Base-by-base conservation (phyloP, 2,329 filamentous ascomycete genomes). In the Aspergillus eucalypticola region DNA sequence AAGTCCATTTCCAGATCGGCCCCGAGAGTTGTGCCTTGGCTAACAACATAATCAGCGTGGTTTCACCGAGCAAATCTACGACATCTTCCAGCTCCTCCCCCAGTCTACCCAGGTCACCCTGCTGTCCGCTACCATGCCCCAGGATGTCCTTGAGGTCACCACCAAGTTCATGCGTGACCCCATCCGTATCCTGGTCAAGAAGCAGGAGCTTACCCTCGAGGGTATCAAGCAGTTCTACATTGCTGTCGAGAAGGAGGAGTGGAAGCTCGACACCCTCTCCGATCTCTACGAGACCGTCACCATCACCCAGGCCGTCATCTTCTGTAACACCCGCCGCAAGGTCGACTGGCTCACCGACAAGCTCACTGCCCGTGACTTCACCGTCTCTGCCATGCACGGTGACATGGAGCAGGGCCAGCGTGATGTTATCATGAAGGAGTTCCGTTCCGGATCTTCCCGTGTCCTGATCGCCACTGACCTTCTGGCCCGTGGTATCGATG, bases 191-290 rank as follows among this genome's bases (percentile, higher is more conserved):
- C 87, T 99, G 72, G 95, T 99, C 82, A 99, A 99, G 90, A 96
- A 96, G 88, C 94, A 96, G 77, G 95, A 99, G 81, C 89, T 99
- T 81, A 99, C 95, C 76, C 92, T 99, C 62, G 95, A 99, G 84
- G 95, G 95, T 91, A 96, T 99, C 78, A 99, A 99, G 88, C 95
- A 99, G 81, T 99, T 97, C 85, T 99, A 97, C 85, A 98, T 99
- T 82, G 95, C 95, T 62, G 95, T 99, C 63, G 95, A 99, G 86
- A 98, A 99, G 87, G 95, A 99, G 81, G 95, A 99, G 78, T 99
- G 95, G 95, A 99, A 99, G 85, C 89, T 99, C 69, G 95, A 99
- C 81, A 99, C 95, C 64, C 91, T 99, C 65, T 98, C 91, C 74
- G 95, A 99, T 82, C 83, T 99, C 71, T 99, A 99, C 86, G 95